Conservation (phyloP, 176 grass and related monocot genomes). For the Phoenix dactylifera region DNA sequence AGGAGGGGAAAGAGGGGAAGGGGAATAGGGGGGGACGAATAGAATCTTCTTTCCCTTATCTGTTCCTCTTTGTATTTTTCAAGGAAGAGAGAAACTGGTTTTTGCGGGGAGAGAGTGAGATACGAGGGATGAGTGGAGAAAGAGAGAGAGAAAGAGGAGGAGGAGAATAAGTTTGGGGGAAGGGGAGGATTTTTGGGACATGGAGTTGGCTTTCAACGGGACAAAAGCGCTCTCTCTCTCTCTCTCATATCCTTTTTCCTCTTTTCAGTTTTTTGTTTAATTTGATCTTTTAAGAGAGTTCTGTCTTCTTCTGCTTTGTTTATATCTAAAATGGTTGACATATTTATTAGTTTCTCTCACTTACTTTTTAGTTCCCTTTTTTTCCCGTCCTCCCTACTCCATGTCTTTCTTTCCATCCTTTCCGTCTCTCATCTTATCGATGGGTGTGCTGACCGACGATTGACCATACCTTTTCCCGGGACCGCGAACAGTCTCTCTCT, state of each 20-base stretch:
- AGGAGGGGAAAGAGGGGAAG: no score
- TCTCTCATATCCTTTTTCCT: no score
- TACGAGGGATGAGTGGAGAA: background rate
- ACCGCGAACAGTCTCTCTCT: background rate
- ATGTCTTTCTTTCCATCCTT: conserved; percentile 2
- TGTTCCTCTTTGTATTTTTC: background rate
- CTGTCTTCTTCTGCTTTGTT: background rate
- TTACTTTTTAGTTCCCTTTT: conserved; percentile 16
- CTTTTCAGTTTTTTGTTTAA: no score
- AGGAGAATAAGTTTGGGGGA: no score
- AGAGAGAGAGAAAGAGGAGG: background rate
- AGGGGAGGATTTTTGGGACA: no score
- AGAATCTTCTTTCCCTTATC: no score
- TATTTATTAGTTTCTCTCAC: conserved; percentile 24
- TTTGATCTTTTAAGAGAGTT: no score
- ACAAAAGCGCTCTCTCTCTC: no score
- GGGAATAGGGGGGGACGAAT: no score
- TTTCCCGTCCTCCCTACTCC: conserved; percentile 7
- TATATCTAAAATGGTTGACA: conserved; percentile 11
- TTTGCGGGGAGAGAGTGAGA: background rate
- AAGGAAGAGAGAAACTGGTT: background rate
- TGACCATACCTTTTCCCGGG: no score
- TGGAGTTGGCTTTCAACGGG: no score
- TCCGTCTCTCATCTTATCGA: background rate
- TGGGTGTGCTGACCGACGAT: no score